Conservation (phyloP, 73 alveolate genomes). For the Durusdinium trenchii region DNA sequence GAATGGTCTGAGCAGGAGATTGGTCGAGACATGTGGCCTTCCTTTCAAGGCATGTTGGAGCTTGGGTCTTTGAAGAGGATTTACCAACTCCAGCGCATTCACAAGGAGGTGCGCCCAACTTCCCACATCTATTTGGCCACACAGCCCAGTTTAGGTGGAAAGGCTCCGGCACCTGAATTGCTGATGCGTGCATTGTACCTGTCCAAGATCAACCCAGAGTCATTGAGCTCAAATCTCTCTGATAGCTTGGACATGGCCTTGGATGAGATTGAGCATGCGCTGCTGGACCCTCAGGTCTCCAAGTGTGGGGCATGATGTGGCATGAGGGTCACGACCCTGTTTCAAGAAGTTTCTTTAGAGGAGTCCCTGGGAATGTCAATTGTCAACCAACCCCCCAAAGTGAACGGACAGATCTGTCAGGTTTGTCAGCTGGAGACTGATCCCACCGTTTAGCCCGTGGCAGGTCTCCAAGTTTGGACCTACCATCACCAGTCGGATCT, state of each 20-base stretch:
- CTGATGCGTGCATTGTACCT: constrained; percentile 88
- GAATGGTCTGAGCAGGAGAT: constrained; percentile 88
- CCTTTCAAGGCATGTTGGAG: constrained; percentile 83
- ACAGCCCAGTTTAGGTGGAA: constrained; percentile 45
- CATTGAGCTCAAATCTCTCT: constrained; percentile 51
- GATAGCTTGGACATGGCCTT: constrained; percentile 76
- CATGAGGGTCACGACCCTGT: too few relatives aligned
- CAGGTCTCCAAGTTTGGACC: constrained; percentile 79
- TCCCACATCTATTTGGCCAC: constrained; percentile 92
- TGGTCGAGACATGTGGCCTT: constrained; percentile 91
- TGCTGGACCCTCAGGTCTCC: constrained; percentile 85
- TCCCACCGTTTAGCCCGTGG: too few relatives aligned
- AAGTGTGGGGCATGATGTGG: too few relatives aligned
- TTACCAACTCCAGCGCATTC: constrained; percentile 84
- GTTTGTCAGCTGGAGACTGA: too few relatives aligned
- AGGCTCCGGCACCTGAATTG: constrained; percentile 83
- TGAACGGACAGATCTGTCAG: too few relatives aligned
- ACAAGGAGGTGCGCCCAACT: constrained; percentile 90
- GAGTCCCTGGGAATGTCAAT: too few relatives aligned
- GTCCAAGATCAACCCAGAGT: constrained; percentile 54
- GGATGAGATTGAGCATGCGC: constrained; percentile 92
- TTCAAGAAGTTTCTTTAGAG: too few relatives aligned
- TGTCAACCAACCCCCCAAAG: too few relatives aligned
- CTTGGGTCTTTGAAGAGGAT: constrained; percentile 42
- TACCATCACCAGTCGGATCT: constrained; percentile 78